Evolutionary conservation across 1,139 yeast genomes (phyloP).

Genomic region (Nakaseomyces bracarensis): DNA sequence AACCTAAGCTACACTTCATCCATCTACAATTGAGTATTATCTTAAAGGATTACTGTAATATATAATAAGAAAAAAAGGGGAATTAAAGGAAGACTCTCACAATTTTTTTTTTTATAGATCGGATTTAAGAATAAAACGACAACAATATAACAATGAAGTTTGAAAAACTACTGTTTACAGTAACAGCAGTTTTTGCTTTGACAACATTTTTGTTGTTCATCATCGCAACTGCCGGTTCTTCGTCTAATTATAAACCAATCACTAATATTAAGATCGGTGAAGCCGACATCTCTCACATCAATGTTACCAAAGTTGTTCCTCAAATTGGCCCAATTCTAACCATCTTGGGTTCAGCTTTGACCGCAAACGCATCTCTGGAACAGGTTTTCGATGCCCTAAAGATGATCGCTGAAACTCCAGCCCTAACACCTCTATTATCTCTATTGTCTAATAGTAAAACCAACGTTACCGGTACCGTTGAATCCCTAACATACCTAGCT

Average conservation of each 20-base stretch:
- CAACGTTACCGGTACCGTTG: slow-evolving; percentile 22
- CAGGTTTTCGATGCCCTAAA: slow-evolving; percentile 23
- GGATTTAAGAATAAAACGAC: neutral
- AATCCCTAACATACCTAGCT: slow-evolving; percentile 22
- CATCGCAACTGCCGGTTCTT: slow-evolving; percentile 29
- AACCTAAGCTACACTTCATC: too few species aligned
- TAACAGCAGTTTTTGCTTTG: slow-evolving; percentile 17
- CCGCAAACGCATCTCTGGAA: slow-evolving; percentile 18
- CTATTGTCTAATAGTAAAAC: slow-evolving; percentile 20
- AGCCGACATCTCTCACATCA: slow-evolving; percentile 29
- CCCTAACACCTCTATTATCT: slow-evolving; percentile 24
- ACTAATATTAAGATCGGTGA: slow-evolving; percentile 29
- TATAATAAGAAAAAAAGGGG: slow-evolving; percentile 2
- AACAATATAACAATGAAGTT: slow-evolving; percentile 1
- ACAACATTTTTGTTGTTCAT: slow-evolving; percentile 17
- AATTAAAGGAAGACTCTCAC: too few species aligned
- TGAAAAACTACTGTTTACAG: slow-evolving; percentile 4
- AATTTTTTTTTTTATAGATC: neutral
- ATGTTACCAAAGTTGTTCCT: slow-evolving; percentile 31
- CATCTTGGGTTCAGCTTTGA: slow-evolving; percentile 25
- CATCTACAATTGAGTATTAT: too few species aligned
- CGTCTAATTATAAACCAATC: slow-evolving; percentile 26
- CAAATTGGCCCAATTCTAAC: slow-evolving; percentile 23
- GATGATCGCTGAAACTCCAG: slow-evolving; percentile 23
- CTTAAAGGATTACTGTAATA: too few species aligned